Evolutionary conservation across 78 protist genomes (phyloP).

Genomic region (Emiliania huxleyi): DNA sequence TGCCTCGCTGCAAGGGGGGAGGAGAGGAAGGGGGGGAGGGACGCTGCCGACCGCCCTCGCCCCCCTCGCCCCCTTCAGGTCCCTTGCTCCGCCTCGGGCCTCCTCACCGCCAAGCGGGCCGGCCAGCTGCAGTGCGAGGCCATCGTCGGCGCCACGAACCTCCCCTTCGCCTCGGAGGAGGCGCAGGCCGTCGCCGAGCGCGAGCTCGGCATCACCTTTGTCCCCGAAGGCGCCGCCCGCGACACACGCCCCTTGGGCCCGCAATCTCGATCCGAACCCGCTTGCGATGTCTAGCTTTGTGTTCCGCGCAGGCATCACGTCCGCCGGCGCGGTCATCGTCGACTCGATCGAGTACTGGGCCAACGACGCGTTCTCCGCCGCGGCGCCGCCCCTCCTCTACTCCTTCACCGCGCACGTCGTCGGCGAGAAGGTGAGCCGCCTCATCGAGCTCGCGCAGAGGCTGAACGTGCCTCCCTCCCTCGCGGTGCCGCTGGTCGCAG

Average conservation of each 20-base stretch:
- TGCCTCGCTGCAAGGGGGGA: too few relatives aligned
- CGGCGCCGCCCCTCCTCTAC: not conserved
- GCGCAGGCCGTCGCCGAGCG: not conserved
- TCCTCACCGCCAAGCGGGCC: not conserved
- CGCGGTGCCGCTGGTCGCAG: not conserved
- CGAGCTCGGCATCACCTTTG: not conserved
- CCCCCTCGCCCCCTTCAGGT: too few relatives aligned
- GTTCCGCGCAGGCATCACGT: too few relatives aligned
- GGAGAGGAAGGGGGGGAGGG: too few relatives aligned
- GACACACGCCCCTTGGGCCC: too few relatives aligned
- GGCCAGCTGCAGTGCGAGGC: not conserved
- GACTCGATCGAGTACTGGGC: constrained; percentile 5
- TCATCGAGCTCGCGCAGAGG: not conserved
- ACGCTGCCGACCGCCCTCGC: too few relatives aligned
- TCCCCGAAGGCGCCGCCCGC: constrained; percentile 16
- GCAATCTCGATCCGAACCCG: too few relatives aligned
- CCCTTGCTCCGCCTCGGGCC: constrained; percentile 7
- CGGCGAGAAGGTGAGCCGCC: not conserved
- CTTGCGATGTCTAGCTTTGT: too few relatives aligned
- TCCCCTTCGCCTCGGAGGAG: not conserved
- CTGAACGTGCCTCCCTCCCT: not conserved
- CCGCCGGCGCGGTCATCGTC: constrained; percentile 37
- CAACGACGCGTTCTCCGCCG: not conserved
- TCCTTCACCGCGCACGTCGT: not conserved
- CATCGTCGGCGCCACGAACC: constrained; percentile 31